Evolutionary conservation across 164 flowering plant genomes (phyloP), one percentile per base, ranked within the genome.

Genomic region (Vitis labrusca): DNA sequence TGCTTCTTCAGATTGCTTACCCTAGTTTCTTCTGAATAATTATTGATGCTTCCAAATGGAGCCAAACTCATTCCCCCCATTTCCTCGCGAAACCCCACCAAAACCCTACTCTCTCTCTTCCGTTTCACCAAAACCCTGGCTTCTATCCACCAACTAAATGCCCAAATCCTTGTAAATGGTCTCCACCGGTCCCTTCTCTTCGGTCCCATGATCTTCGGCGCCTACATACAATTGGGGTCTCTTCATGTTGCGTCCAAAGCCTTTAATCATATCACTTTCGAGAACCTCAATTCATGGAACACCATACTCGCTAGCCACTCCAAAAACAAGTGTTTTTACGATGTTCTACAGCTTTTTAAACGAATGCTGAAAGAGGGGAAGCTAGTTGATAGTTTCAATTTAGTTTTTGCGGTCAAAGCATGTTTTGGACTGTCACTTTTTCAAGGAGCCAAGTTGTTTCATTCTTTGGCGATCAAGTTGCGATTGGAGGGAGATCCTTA

Each of bases 391-490:
- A 59, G 27, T 59, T 76, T 62, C 44, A 76, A 64, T 13, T 72
- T 76, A 68, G 72, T 74, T 32, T 59, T 62, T 30, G 72, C 68
- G 30, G 59, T 71, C 10, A 71, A 63, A 67, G 69, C 55, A 37
- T 76, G 79, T 72, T 49, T 75, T 10, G 64, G 67, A 56, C 29
- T 23, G 12, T 16, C 15, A 63, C 56, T 64, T 53, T 32, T 65
- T 58, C 50, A 17, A 59, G 57, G 54, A 69, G 80, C 77, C 15
- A 73, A 65, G 57, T 50, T 65, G 63, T 9, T 77, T 62, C 80
- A 77, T 65, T 2, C 48, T 61, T 48, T 65, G 19, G 76, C 74
- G 10, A 48, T 16, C 48, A 73, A 72, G 29, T 69, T 11, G 37
- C 77, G 76, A 11, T 59, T 77, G 65, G 14, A 17, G 14, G 23